Percentiles rank a stretch among this genome's conserved stretches.
phyloP scores from a whole-genome alignment of 169 alveolate species.

The Condylostoma magnum region DNA sequence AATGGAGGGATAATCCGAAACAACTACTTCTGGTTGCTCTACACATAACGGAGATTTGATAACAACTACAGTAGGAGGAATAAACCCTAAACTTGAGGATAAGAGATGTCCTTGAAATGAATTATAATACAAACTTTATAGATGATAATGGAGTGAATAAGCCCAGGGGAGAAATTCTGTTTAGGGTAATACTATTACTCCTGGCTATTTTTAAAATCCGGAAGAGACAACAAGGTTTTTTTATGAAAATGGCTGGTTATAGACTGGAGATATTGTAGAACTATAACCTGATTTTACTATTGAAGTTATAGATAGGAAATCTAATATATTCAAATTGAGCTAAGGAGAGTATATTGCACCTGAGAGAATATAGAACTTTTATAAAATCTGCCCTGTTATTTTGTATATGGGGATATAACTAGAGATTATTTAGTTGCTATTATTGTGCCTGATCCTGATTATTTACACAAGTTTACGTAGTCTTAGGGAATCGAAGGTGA shows the following conservation, averaged over 20 bases:
- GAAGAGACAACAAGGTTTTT: constrained; percentile 83
- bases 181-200: constrained; percentile 83
- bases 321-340: constrained; percentile 91
- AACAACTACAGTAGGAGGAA: not conserved
- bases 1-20: constrained; percentile 67
- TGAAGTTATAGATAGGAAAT: constrained; percentile 93
- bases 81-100: not conserved
- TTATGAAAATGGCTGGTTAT: constrained; percentile 90
- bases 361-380: constrained; percentile 88
- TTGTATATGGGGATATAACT: constrained; percentile 66
- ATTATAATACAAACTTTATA: constrained; percentile 52
- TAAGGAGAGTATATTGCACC: constrained; percentile 97
- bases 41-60: not conserved
- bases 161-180: constrained; percentile 74
- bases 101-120: constrained; percentile 76
- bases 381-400: constrained; percentile 54
- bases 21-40: constrained; percentile 61
- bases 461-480: constrained; percentile 31
- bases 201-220: constrained; percentile 86
- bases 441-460: constrained; percentile 48
- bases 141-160: constrained; percentile 45
- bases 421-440: constrained; percentile 53
- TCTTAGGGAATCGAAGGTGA: constrained; percentile 20
- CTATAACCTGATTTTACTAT: constrained; percentile 79
- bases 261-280: constrained; percentile 92